phyloP scores from a whole-genome alignment of 1,139 yeast species.

The Blastobotrys malaysiensis region DNA sequence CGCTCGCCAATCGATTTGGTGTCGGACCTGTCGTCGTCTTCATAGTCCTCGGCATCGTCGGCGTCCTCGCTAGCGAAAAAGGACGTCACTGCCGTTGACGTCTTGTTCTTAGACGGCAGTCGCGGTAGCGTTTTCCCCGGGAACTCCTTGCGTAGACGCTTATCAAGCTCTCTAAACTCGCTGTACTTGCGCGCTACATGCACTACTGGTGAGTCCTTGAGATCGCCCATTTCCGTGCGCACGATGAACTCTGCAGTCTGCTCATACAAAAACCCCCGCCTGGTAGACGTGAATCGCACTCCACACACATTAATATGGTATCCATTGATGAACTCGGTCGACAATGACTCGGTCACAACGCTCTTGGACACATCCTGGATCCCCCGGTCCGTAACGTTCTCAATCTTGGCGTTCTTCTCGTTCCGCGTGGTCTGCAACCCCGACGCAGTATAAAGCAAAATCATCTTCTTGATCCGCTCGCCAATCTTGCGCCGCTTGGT shows the following conservation, averaged over 20 bases:
- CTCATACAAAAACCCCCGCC: constrained; percentile 31
- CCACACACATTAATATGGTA: constrained; percentile 60
- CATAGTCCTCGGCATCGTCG: constrained; percentile 16
- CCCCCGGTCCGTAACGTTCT: constrained; percentile 49
- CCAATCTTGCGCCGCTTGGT: constrained; percentile 69
- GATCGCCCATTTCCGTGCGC: constrained; percentile 28
- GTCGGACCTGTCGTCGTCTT: constrained; percentile 12
- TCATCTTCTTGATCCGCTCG: constrained; percentile 52
- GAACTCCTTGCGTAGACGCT: constrained; percentile 45
- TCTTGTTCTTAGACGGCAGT: constrained; percentile 51
- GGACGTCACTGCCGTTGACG: constrained; percentile 16
- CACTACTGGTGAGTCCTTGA: constrained; percentile 36
- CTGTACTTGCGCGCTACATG: constrained; percentile 58
- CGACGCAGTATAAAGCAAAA: constrained; percentile 67
- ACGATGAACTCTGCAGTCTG: constrained; percentile 30
- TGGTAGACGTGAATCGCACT: constrained; percentile 38
- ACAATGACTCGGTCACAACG: constrained; percentile 27
- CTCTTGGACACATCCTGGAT: constrained; percentile 40
- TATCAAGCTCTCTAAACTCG: constrained; percentile 57
- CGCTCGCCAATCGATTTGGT: not conserved
- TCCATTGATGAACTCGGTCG: constrained; percentile 51
- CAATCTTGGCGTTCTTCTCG: constrained; percentile 42
- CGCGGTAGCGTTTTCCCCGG: constrained; percentile 70
- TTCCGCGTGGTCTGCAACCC: constrained; percentile 57
- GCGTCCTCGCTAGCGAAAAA: constrained; percentile 7